These are phyloP conservation scores for Dipodascus albidus DNA, from an alignment of 805 yeast species.

Conservation along the genomic window DNA sequence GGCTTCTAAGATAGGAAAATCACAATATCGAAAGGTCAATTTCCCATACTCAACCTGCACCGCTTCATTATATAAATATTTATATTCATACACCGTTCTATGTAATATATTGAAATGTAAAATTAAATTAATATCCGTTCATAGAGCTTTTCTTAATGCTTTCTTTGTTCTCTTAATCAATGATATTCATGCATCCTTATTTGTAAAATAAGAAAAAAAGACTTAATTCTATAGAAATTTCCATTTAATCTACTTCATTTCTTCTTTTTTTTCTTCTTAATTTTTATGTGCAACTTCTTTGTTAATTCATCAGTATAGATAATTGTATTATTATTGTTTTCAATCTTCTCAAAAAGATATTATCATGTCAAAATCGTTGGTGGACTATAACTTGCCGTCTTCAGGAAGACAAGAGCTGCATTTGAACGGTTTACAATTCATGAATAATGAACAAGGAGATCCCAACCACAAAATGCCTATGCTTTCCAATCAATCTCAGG, in stretches of 20 bases:
- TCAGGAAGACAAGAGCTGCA: constrained; percentile 1
- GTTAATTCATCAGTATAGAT: neutral
- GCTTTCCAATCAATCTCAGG: neutral
- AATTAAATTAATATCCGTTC: neutral
- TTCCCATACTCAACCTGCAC: neutral
- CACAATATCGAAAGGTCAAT: neutral
- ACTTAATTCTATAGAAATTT: neutral
- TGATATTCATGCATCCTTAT: neutral
- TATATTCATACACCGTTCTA: too few relatives aligned
- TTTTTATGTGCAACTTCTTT: neutral
- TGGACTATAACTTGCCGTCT: neutral
- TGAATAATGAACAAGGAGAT: neutral
- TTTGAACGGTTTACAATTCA: neutral
- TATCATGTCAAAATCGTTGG: neutral
- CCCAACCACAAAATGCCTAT: neutral
- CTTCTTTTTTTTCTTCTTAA: neutral
- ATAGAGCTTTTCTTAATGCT: neutral
- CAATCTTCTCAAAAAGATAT: neutral
- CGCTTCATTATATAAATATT: too few relatives aligned
- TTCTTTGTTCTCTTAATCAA: neutral
- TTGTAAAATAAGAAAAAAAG: neutral
- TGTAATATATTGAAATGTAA: too few relatives aligned
- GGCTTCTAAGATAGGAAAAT: neutral
- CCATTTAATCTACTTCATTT: neutral
- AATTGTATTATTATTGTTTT: too few relatives aligned